Evolutionary conservation across 176 grass and related monocot species (phyloP), one percentile per base, ranked within the genome.

Genomic region (Carex scoparia): DNA sequence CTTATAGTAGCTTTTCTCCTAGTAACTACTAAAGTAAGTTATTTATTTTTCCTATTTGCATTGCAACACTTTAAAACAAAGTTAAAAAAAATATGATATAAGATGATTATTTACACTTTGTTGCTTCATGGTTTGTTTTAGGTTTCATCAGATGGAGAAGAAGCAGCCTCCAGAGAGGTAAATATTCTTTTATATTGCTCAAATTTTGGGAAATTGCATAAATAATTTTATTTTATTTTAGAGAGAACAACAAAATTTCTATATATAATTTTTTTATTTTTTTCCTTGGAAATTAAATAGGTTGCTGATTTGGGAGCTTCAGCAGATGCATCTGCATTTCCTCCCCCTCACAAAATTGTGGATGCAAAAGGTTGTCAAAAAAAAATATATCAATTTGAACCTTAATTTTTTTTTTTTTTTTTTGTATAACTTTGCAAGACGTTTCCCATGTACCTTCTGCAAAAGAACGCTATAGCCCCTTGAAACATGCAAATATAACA

Each of bases 271-370:
- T 31, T 15, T 61, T 37, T 2, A 37, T 80, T 55, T 57, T 59
- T 48, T 15, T 40, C 2, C 4, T 40, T 38, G 65, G 65, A 69
- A 8, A 40, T 40, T 40, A 40, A 40, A 7, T 58, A 94, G 90
- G 87, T 84, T 14, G 88, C 84, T 78, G 73, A 85, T 70, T 71
- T 31, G 81, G 83, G 38, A 87, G 60, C 83, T 79, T 74, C 32
- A 12, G 53, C 63, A 7, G 28, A 27, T 12, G 54, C 90, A 15
- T 86, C 90, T 0, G 73, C 88, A 42, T 84, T 82, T 44, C 94
- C 86, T 13, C 91, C 90, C n/a, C 92, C 92, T 63, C 94, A 88
- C 62, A 84, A 86, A 49, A 97, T 97, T 84, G 69, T 83, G 48
- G 88, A 97, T 89, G 80, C 86, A 56, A 92, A 94, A 94, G 94